Evolutionary conservation across 208 protist genomes (phyloP).

Genomic region (Leishmania martiniquensis): DNA sequence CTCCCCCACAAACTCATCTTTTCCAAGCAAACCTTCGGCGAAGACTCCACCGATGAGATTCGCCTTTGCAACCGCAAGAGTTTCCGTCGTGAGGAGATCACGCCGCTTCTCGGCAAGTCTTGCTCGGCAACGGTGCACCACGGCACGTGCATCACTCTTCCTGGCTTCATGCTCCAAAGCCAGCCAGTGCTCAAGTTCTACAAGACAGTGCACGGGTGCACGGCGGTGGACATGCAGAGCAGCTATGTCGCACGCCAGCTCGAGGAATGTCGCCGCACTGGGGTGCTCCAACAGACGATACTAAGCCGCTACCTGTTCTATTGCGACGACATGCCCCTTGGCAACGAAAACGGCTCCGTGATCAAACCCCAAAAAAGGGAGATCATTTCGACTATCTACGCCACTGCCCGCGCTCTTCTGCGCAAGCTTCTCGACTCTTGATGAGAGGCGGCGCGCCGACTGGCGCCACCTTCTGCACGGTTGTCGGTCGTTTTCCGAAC

Average conservation of each 20-base stretch:
- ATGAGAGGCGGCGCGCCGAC: background rate
- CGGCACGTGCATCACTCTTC: constrained; percentile 72
- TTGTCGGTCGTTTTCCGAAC: too few species aligned
- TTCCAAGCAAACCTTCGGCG: constrained; percentile 81
- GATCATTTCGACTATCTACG: constrained; percentile 73
- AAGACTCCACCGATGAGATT: constrained; percentile 81
- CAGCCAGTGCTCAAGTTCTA: constrained; percentile 76
- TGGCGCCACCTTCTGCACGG: too few species aligned
- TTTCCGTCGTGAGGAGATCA: constrained; percentile 41
- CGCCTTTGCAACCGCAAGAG: constrained; percentile 65
- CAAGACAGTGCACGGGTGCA: constrained; percentile 77
- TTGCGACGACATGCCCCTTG: constrained; percentile 77
- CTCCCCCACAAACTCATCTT: constrained; percentile 80
- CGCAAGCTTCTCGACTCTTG: constrained; percentile 31
- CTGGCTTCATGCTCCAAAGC: constrained; percentile 82
- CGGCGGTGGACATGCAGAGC: constrained; percentile 84
- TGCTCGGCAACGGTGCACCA: constrained; percentile 38
- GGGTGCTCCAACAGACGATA: constrained; percentile 50
- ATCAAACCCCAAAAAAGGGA: constrained; percentile 50
- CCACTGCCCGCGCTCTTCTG: constrained; percentile 50
- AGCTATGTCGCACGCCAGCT: constrained; percentile 81
- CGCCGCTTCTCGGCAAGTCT: constrained; percentile 48
- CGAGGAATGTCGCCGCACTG: constrained; percentile 71
- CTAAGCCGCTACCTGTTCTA: constrained; percentile 83
- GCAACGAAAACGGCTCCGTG: constrained; percentile 54